A percentile compares a stretch with the other conserved stretches of the same genome.
phyloP scores from a whole-genome alignment of 208 protist species.

The Willaertia magna region DNA sequence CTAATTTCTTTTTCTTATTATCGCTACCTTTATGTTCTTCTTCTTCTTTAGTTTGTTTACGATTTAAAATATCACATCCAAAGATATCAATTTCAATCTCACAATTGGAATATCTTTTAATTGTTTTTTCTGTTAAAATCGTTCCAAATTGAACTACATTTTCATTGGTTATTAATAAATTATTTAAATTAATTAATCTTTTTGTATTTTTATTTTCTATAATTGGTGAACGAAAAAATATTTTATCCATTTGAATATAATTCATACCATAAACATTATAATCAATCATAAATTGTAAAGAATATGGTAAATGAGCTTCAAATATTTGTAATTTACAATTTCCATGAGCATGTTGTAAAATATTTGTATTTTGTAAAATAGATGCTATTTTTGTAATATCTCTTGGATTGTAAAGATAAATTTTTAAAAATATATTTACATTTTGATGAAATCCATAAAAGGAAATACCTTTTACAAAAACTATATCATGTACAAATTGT shows the following conservation, averaged over 20 bases:
- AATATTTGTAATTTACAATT: conserved; percentile 22
- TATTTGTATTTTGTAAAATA: background rate
- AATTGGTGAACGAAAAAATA: background rate
- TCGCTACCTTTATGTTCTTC: background rate
- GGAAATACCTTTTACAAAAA: background rate
- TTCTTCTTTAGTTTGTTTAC: background rate
- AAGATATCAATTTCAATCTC: background rate
- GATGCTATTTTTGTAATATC: background rate
- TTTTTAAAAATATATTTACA: background rate
- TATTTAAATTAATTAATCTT: too few species aligned
- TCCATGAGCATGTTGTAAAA: background rate
- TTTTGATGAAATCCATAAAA: background rate
- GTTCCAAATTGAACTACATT: background rate
- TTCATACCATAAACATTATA: conserved; percentile 54
- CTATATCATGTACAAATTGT: background rate
- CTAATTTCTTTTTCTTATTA: background rate
- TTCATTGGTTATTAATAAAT: background rate
- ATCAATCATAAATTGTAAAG: conserved; percentile 55
- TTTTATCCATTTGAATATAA: conserved; percentile 14
- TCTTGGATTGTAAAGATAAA: background rate
- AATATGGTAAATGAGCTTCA: conserved; percentile 51
- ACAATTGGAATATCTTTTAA: background rate
- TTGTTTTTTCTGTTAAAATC: background rate
- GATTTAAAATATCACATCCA: background rate
- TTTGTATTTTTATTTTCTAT: background rate